Conservation (phyloP, 306 rosid species). For the Trifolium pratense region DNA sequence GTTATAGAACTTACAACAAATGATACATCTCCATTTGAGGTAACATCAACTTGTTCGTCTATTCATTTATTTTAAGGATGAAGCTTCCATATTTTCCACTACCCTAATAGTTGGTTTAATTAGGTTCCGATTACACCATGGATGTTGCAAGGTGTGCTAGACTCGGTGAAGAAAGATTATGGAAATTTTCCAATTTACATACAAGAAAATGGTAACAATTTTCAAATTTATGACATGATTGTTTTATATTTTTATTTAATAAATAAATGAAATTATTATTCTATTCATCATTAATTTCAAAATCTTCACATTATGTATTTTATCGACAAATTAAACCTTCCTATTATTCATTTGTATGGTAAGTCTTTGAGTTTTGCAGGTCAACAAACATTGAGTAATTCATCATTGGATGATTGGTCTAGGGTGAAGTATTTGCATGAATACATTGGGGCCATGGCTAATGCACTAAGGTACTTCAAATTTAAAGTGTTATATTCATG, state of each 20-base stretch:
- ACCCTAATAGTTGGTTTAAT: conserved; percentile 5
- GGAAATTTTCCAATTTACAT: conserved; percentile 57
- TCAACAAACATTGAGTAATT: conserved; percentile 51
- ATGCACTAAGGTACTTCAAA: conserved; percentile 56
- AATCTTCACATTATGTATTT: background rate
- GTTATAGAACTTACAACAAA: conserved; percentile 9
- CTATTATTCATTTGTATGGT: background rate
- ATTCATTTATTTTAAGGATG: background rate
- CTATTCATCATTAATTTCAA: too few species aligned
- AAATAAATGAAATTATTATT: background rate
- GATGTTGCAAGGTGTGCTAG: conserved; percentile 44
- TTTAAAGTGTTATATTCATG: background rate
- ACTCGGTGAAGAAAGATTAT: conserved; percentile 45
- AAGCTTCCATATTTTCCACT: background rate
- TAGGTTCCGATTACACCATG: conserved; percentile 49
- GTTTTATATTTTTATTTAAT: too few species aligned
- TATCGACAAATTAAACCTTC: background rate
- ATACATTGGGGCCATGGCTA: conserved; percentile 51
- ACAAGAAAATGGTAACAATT: conserved; percentile 55
- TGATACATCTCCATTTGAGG: conserved; percentile 31
- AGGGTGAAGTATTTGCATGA: conserved; percentile 56
- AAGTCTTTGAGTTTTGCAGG: conserved; percentile 44
- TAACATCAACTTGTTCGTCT: conserved; percentile 18
- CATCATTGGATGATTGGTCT: conserved; percentile 61
- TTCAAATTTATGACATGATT: background rate